A percentile compares a stretch with the other conserved stretches of the same genome.
Conservation (phyloP, 345 rosid genomes). For the Syzygium jambos region DNA sequence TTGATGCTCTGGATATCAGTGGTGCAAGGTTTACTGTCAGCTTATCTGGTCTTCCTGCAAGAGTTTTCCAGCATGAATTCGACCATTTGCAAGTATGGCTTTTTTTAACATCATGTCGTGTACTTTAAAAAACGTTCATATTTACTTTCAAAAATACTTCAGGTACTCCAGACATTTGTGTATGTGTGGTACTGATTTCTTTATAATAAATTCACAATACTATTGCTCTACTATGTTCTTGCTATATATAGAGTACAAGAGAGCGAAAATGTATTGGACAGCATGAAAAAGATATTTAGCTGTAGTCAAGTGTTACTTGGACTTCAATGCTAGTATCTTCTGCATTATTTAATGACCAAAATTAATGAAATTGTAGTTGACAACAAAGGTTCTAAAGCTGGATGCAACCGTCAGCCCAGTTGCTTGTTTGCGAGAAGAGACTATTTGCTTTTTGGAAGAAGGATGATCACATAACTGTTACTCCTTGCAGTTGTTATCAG, state of each 20-base stretch:
- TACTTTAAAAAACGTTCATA: neutral
- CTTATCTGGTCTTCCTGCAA: constrained; percentile 73
- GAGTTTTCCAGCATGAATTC: constrained; percentile 93
- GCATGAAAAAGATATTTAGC: neutral
- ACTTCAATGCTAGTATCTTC: neutral
- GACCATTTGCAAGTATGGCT: constrained; percentile 77
- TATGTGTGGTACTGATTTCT: neutral
- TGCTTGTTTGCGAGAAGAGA: neutral
- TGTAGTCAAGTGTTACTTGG: neutral
- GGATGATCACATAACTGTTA: neutral
- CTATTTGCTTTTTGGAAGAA: neutral
- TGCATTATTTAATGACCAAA: neutral
- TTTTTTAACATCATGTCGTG: neutral
- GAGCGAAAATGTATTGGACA: neutral
- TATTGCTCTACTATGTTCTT: neutral
- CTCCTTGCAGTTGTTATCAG: neutral
- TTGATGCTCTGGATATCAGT: constrained; percentile 76
- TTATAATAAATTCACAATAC: neutral
- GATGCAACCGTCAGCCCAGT: neutral
- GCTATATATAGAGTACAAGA: neutral
- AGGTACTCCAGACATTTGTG: neutral
- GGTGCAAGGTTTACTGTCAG: constrained; percentile 64
- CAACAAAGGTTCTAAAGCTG: neutral
- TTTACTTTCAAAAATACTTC: neutral
- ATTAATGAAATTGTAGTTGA: neutral